These are phyloP conservation scores for Calocybe gangraenosa DNA, from an alignment of 768 basidiomycete genomes.

Conservation along the genomic window DNA sequence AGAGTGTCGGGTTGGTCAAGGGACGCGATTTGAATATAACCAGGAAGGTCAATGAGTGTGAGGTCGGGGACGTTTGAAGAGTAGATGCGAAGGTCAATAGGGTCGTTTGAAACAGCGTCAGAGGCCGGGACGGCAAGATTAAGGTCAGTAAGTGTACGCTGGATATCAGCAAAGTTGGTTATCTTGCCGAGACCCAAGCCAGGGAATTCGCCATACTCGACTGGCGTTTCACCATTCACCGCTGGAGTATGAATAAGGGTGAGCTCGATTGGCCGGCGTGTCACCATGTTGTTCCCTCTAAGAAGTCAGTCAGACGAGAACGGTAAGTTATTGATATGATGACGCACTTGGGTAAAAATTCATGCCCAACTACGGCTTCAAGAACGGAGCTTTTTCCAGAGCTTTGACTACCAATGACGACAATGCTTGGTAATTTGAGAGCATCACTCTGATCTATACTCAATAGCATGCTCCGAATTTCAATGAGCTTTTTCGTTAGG, in stretches of 20 bases:
- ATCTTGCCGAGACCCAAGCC: slow-evolving; percentile 85
- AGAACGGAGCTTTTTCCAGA: slow-evolving; percentile 97
- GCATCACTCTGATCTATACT: slow-evolving; percentile 95
- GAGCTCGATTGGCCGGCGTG: slow-evolving; percentile 94
- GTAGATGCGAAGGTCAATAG: slow-evolving; percentile 96
- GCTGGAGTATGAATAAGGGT: slow-evolving; percentile 91
- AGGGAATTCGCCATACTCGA: slow-evolving; percentile 94
- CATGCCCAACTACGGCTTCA: slow-evolving; percentile 96
- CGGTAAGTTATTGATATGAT: neutral
- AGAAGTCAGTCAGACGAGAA: slow-evolving; percentile 2
- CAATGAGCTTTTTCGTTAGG: slow-evolving; percentile 91
- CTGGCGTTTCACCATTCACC: slow-evolving; percentile 46
- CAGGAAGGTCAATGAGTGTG: slow-evolving; percentile 95
- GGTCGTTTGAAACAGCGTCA: slow-evolving; percentile 89
- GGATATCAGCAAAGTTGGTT: slow-evolving; percentile 87
- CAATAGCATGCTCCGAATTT: slow-evolving; percentile 91
- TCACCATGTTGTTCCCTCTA: slow-evolving; percentile 99
- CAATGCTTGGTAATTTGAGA: slow-evolving; percentile 93
- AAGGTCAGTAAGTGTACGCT: slow-evolving; percentile 89
- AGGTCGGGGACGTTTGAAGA: slow-evolving; percentile 95
- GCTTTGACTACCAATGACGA: slow-evolving; percentile 97
- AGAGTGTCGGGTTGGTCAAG: slow-evolving; percentile 94
- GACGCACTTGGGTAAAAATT: slow-evolving; percentile 95
- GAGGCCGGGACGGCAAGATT: slow-evolving; percentile 90
- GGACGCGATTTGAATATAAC: slow-evolving; percentile 93